Evolutionary conservation across 2,329 filamentous ascomycete genomes (phyloP), one percentile per base, ranked within the genome.

Genomic region (Neopestalotiopsis rosae): DNA sequence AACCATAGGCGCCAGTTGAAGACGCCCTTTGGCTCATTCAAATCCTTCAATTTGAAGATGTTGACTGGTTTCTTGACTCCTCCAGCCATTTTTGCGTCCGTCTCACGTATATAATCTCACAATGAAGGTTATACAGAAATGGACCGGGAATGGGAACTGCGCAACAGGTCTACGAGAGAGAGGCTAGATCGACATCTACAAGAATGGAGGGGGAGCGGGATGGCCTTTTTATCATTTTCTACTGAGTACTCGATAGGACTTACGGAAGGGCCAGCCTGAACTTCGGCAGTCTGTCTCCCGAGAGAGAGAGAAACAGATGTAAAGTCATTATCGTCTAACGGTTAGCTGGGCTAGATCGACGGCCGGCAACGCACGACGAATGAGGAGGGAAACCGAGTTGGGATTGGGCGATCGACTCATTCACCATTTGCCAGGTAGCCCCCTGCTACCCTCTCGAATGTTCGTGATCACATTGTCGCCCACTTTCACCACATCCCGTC

Each of bases 1-100:
- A 92, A 93, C 90, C 91, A 94, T 70, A 95, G 84, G 59, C 89
- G 86, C 91, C 91, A 94, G 81, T 95, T 95, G 78, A 94, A 88
- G 71, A 90, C 87, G 76, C 92, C 88, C 67, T 86, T 86, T 4
- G 92, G 92, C 70, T 93, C 91, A 69, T 88, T 87, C 63, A 90
- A 83, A 71, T 91, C 79, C 75, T 88, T 86, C 70, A 91, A 80
- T 74, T 84, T 87, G 82, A 93, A 94, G 75, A 93, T 83, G 74
- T 88, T 87, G 79, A 78, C 75, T 49, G 77, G 76, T 68, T 78
- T 79, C 73, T 78, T 79, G 62, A 77, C 76, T 38, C 77, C 76
- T 57, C 74, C 75, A 20, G 76, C 76, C 76, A 78, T 77, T 20
- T 62, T 62, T 20, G 32, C 34, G 28, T 12, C 59, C 34, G 5